phyloP scores from a whole-genome alignment of 1,284 basidiomycete genomes.

The Apiotrichum gracile region DNA sequence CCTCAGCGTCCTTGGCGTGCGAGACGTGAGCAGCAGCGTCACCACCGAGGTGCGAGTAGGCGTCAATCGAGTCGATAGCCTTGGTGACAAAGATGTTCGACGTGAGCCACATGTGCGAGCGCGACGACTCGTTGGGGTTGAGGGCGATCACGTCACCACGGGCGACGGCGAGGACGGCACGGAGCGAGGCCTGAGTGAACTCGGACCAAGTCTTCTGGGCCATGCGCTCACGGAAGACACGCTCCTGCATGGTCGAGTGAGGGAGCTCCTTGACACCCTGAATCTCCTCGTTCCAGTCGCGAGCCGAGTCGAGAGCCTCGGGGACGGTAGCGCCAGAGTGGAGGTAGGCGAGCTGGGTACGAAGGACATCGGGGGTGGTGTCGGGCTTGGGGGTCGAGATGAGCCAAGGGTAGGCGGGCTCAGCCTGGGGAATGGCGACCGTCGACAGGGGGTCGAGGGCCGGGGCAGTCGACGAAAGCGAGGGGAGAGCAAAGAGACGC shows the following conservation, averaged over 20 bases:
- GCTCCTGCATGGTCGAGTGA: slow-evolving; percentile 49
- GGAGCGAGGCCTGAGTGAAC: slow-evolving; percentile 52
- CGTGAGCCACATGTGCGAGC: slow-evolving; percentile 54
- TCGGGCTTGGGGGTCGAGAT: slow-evolving; percentile 41
- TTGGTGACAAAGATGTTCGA: slow-evolving; percentile 57
- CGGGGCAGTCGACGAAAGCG: slow-evolving; percentile 29
- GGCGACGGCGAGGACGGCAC: slow-evolving; percentile 52
- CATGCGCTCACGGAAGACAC: slow-evolving; percentile 54
- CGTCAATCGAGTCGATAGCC: slow-evolving; percentile 54
- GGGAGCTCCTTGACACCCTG: slow-evolving; percentile 54
- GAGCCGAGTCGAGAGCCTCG: slow-evolving; percentile 52
- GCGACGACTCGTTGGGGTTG: slow-evolving; percentile 54
- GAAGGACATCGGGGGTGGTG: slow-evolving; percentile 51
- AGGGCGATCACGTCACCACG: slow-evolving; percentile 52
- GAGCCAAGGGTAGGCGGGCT: slow-evolving; percentile 54
- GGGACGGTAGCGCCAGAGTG: slow-evolving; percentile 52
- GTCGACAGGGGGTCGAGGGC: slow-evolving; percentile 46
- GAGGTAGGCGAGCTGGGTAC: slow-evolving; percentile 55
- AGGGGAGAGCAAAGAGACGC: slow-evolving; percentile 39
- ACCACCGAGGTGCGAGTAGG: slow-evolving; percentile 54
- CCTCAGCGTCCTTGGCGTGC: slow-evolving; percentile 55
- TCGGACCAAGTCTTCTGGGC: slow-evolving; percentile 53
- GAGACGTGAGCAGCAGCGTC: slow-evolving; percentile 54
- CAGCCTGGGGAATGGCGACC: slow-evolving; percentile 52
- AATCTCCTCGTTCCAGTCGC: slow-evolving; percentile 59